A percentile compares a stretch with the other conserved stretches of the same genome.
phyloP scores from a whole-genome alignment of 805 yeast species.

The Lipomyces sp. region DNA sequence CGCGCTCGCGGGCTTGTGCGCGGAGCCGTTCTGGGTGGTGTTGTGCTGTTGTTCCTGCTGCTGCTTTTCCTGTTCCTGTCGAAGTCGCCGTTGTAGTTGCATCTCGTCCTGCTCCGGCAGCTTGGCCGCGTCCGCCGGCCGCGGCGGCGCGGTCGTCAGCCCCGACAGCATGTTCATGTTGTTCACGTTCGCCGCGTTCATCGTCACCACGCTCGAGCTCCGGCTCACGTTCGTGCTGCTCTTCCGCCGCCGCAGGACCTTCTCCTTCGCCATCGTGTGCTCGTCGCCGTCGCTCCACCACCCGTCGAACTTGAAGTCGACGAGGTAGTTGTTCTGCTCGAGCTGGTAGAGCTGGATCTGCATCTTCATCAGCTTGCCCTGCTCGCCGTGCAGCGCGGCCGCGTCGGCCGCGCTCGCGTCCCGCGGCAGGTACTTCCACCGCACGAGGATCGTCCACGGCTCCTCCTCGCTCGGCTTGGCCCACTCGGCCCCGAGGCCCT shows the following conservation, averaged over 20 bases:
- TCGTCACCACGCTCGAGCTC: slow-evolving; percentile 24
- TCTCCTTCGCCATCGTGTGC: slow-evolving; percentile 26
- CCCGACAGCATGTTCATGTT: slow-evolving; percentile 22
- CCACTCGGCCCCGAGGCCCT: slow-evolving; percentile 96
- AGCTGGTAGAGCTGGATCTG: slow-evolving; percentile 92
- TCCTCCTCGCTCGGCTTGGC: slow-evolving; percentile 83
- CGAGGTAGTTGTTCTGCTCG: slow-evolving; percentile 92
- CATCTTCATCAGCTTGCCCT: slow-evolving; percentile 73
- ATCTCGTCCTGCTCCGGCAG: no score
- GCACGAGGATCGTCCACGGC: slow-evolving; percentile 85
- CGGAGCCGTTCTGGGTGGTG: no score
- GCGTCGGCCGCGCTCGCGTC: slow-evolving; percentile 8
- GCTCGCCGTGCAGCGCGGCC: slow-evolving; percentile 32
- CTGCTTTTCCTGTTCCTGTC: no score
- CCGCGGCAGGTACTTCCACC: slow-evolving; percentile 77
- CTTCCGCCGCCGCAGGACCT: slow-evolving; percentile 22
- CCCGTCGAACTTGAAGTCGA: slow-evolving; percentile 96
- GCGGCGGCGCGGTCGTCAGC: slow-evolving; percentile 8
- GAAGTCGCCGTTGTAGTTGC: no score
- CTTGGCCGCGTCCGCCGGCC: neutral
- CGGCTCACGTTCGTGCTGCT: slow-evolving; percentile 14
- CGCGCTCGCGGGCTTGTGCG: no score
- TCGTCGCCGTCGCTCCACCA: slow-evolving; percentile 61
- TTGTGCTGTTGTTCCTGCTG: no score
- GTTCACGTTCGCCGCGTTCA: slow-evolving; percentile 20